Evolutionary conservation across 768 basidiomycete species (phyloP).

Genomic region (Multifurca ochricompacta): DNA sequence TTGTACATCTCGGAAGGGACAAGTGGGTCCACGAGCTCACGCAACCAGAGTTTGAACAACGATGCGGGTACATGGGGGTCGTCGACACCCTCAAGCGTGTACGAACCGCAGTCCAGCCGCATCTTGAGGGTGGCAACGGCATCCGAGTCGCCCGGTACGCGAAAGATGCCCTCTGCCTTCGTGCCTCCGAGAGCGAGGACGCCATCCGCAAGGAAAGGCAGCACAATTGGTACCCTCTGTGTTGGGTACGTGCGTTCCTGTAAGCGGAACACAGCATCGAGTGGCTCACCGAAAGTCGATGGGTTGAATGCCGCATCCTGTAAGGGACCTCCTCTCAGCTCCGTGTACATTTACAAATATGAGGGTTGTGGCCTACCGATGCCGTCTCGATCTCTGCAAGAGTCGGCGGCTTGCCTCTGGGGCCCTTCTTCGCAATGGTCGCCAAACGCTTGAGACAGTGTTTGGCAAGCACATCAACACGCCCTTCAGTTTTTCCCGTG

Average conservation of each 20-base stretch:
- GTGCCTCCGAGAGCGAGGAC: slow-evolving; percentile 84
- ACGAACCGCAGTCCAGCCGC: slow-evolving; percentile 85
- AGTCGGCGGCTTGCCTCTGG: slow-evolving; percentile 76
- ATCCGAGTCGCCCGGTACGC: slow-evolving; percentile 87
- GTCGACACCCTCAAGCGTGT: slow-evolving; percentile 82
- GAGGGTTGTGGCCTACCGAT: slow-evolving; percentile 42
- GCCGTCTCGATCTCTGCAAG: slow-evolving; percentile 87
- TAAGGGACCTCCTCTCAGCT: slow-evolving; percentile 10
- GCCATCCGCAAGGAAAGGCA: slow-evolving; percentile 88
- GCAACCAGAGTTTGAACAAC: slow-evolving; percentile 86
- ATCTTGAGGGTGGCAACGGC: slow-evolving; percentile 82
- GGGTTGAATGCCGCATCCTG: slow-evolving; percentile 93
- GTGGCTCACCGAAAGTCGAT: slow-evolving; percentile 86
- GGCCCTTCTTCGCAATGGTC: slow-evolving; percentile 74
- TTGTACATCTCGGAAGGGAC: slow-evolving; percentile 90
- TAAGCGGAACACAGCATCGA: slow-evolving; percentile 74
- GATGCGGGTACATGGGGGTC: slow-evolving; percentile 89
- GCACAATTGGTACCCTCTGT: slow-evolving; percentile 83
- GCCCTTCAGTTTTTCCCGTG: slow-evolving; percentile 57
- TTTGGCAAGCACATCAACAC: slow-evolving; percentile 86
- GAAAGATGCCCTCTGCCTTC: slow-evolving; percentile 85
- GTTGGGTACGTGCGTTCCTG: slow-evolving; percentile 83
- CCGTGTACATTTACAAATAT: neutral
- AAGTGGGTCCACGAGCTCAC: slow-evolving; percentile 88
- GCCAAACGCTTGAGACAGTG: slow-evolving; percentile 77